Base-by-base conservation (phyloP, 2,329 filamentous ascomycete species). In the Aspergillus arachidicola region DNA sequence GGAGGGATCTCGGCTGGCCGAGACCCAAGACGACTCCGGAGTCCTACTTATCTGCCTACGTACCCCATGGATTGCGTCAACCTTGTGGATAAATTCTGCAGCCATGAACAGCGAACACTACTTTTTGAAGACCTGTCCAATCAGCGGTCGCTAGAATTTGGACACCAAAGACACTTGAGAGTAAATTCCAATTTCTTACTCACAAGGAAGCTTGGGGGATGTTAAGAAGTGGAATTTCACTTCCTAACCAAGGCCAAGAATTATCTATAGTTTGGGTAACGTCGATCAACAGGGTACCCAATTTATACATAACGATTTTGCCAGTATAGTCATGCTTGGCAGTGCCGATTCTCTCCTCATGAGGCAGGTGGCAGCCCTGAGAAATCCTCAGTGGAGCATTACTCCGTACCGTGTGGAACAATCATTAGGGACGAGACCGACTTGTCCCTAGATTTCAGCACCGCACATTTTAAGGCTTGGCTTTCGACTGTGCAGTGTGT, bases 251-350 rank as follows among this genome's bases (percentile, higher is more conserved):
- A 6, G 43, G 57, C 57, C 57, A 51, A 59, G 57, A 36, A 59
- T 28, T 50, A 34, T 21, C 36, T 28, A 51, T 23, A 32, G 48
- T 34, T 59, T 50, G 32, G 45, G 30, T 48, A 50, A 26, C 57
- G 21, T 32, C 21, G 57, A 59, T 59, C 57, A 59, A 38, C 57
- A 30, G 45, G 26, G 30, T 50, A 16, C 45, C 45, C 45, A 59
- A 59, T 59, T 59, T 50, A 59, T 21, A 59, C 38, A 59, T 51
- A 50, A 59, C 57, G 7, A 45, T 26, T 36, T 32, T 38, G 43
- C 21, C 23, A 28, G 45, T 6, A 41, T 51, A 38, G 57, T 11
- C 4, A 46, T 38, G 34, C 57, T 59, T 59, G 57, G 57, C 57
- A 59, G 34, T 36, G 36, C 34, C 23, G 57, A 59, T 41, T 59